Evolutionary conservation across 768 basidiomycete genomes (phyloP), one percentile per base, ranked within the genome.

Genomic region (Cystoderma amianthinum): DNA sequence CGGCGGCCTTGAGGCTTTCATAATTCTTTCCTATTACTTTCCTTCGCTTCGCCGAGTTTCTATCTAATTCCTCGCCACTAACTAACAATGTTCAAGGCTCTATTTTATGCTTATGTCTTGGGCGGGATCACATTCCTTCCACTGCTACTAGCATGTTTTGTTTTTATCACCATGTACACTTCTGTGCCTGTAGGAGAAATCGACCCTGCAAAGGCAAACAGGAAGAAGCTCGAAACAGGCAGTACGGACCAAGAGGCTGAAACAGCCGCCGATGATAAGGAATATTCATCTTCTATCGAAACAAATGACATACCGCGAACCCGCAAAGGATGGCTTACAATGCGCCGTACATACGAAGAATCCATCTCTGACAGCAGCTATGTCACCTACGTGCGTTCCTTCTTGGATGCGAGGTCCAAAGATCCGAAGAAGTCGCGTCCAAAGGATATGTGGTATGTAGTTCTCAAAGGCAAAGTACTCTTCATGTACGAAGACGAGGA

Each of bases 401-500:
- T 89, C 55, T 65, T 91, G 44, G 88, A 90, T 52, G 68, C 87
- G 13, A 73, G 86, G 43, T 88, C 87, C 38, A 85, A 87, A 56
- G 88, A 92, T 61, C 85, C 90, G 5, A 86, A 84, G 55, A 71
- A 77, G 32, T 80, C 85, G 11, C 74, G 86, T 38, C 90, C 92
- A 12, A 91, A 90, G 63, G 94, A 96, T 58, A 83, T 76, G 76
- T 96, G 88, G 82, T 96, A 83, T 58, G 87, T 85, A 40, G 90
- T 84, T 5, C 72, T 98, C 58, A 97, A 97, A 70, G 89, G 86
- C 33, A 85, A 80, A 53, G 82, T 95, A 28, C 65, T 98, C 21
- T 97, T 91, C 62, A 67, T 98, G 16, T 97, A 96, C 63, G 92
- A 95, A 60, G 88, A 94, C 61, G 92, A 96, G 63, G 72, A 69